These are phyloP conservation scores for Candida ortonii DNA, from an alignment of 805 yeast genomes.

Conservation along the genomic window DNA sequence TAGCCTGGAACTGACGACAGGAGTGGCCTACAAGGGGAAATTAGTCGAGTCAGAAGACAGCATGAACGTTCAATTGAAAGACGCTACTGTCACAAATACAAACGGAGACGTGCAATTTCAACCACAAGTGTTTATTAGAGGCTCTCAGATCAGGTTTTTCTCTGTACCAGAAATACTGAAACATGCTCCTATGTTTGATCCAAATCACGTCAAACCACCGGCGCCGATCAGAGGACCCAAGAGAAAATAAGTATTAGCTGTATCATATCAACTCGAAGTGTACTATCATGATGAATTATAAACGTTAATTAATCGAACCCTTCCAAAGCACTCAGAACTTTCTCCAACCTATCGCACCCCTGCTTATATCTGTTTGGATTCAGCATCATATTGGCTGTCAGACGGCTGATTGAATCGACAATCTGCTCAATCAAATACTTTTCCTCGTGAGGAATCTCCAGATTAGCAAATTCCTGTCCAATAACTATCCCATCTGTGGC, in stretches of 20 bases:
- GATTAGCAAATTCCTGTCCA: conserved; percentile 68
- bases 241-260: conserved; percentile 6
- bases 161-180: conserved; percentile 84
- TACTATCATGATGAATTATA: neutral
- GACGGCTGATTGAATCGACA: conserved; percentile 77
- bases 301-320: conserved; percentile 50
- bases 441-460: conserved; percentile 74
- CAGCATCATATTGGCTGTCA: conserved; percentile 87
- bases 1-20: conserved; percentile 77
- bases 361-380: conserved; percentile 79
- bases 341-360: conserved; percentile 74
- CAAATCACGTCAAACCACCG: conserved; percentile 53
- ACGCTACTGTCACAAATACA: conserved; percentile 73
- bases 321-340: conserved; percentile 81
- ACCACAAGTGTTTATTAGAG: conserved; percentile 86
- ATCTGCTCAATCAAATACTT: conserved; percentile 79
- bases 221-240: conserved; percentile 62
- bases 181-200: conserved; percentile 85
- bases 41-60: conserved; percentile 83
- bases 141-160: conserved; percentile 82
- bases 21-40: conserved; percentile 86
- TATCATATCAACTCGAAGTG: neutral
- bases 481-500: conserved; percentile 60
- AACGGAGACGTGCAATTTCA: conserved; percentile 74
- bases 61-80: conserved; percentile 86